Evolutionary conservation across 331 rosid species (phyloP), one percentile per base, ranked within the genome.

Genomic region (Saraca asoca): DNA sequence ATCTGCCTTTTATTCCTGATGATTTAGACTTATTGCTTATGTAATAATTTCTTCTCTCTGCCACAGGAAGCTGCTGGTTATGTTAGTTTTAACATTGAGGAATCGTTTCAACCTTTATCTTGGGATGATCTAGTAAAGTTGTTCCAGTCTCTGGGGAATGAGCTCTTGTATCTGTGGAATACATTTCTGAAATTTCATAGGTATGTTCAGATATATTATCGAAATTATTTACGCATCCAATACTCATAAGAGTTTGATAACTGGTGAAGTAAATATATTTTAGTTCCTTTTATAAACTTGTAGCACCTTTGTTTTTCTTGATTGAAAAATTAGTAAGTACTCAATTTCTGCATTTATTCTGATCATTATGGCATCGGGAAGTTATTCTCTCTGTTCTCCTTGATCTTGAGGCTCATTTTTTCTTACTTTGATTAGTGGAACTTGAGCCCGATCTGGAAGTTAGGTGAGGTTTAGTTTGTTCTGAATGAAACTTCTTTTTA

Each of bases 151-250:
- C 69, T 90, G 79, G 97, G 96, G 3, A 87, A 88, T 71, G 92
- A 85, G 85, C 78, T 90, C 17, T 70, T 71, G 13, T 71, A 63
- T 79, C 83, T 90, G 62, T 94, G 98, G 97, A 94, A 85, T 62
- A 77, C 72, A 13, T 94, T 90, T 85, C 59, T 90, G 76, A 77
- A 77, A 24, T 94, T 94, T 78, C 98, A 90, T 83, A 90, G 98
- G 98, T 91, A 58, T 62, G 75, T 78, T 54, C 62, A 68, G 37
- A 63, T 57, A 51, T 52, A 24, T 52, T 59, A 20, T 24, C 59
- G 52, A 24, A 45, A 37, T 12, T 58, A 9, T 44, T 12, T 52
- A 18, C n/a, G 34, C 71, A n/a, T 66, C 63, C 33, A 56, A 10
- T 49, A 48, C 48, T 55, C 35, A 48, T 67, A 49, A n/a, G 24